Percentiles rank a stretch among this genome's conserved stretches.
These are phyloP conservation scores for Exidia glandulosa DNA, from an alignment of 768 basidiomycete genomes.

Conservation along the genomic window DNA sequence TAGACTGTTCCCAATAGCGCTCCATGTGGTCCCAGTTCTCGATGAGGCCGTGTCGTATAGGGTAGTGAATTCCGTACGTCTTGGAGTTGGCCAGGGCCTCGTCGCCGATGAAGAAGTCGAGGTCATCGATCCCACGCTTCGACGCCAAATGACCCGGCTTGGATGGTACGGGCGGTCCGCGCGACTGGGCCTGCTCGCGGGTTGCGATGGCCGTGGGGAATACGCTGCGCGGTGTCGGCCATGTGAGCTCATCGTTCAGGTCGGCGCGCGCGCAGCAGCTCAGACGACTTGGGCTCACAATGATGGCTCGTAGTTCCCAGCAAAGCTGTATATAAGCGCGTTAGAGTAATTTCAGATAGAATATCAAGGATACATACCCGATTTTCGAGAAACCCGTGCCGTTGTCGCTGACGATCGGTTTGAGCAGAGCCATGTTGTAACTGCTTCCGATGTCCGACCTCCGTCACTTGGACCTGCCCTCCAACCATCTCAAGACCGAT, in stretches of 20 bases:
- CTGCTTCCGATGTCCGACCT: neutral
- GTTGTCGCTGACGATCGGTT: slow-evolving; percentile 96
- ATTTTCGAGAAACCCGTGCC: slow-evolving; percentile 96
- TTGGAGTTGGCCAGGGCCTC: slow-evolving; percentile 94
- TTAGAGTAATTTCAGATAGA: neutral
- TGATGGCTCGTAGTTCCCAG: slow-evolving; percentile 97
- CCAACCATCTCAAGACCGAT: neutral
- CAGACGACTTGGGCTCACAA: slow-evolving; percentile 50
- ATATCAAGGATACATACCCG: slow-evolving; percentile 47
- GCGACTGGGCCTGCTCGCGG: slow-evolving; percentile 49
- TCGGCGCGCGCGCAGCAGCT: slow-evolving; percentile 4
- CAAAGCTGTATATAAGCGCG: slow-evolving; percentile 49
- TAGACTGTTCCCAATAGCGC: slow-evolving; percentile 97
- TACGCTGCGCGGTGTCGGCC: slow-evolving; percentile 44
- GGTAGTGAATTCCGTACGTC: slow-evolving; percentile 93
- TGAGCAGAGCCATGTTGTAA: slow-evolving; percentile 73
- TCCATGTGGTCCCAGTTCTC: slow-evolving; percentile 99
- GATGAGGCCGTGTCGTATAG: slow-evolving; percentile 94
- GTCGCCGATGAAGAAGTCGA: slow-evolving; percentile 99
- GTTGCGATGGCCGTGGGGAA: slow-evolving; percentile 97
- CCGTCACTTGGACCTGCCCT: neutral
- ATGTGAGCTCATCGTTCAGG: slow-evolving; percentile 1
- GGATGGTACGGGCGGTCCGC: slow-evolving; percentile 64
- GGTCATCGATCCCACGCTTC: slow-evolving; percentile 95
- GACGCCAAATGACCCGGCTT: slow-evolving; percentile 90